Evolutionary conservation across 148 eudicot species (phyloP).

Genomic region (Drosera capensis): DNA sequence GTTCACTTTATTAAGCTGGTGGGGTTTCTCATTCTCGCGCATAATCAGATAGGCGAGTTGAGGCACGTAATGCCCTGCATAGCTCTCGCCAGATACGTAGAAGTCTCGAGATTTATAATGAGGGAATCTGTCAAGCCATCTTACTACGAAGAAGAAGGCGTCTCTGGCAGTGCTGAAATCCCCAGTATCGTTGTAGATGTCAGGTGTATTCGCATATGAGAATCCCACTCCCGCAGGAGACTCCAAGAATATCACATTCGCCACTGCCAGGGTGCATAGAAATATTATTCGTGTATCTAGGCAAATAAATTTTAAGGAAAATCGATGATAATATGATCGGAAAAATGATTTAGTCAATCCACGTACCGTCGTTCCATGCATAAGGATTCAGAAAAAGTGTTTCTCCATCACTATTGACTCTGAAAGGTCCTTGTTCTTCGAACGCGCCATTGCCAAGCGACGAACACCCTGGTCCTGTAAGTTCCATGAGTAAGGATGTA

Average conservation of each 20-base stretch:
- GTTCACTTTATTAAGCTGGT: slow-evolving; percentile 23
- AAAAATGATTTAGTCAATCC: neutral
- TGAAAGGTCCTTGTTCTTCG: slow-evolving; percentile 24
- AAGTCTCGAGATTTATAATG: slow-evolving; percentile 53
- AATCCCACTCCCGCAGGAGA: slow-evolving; percentile 54
- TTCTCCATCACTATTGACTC: slow-evolving; percentile 18
- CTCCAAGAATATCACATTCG: slow-evolving; percentile 42
- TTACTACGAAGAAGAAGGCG: slow-evolving; percentile 37
- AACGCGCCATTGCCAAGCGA: slow-evolving; percentile 26
- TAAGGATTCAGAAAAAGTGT: slow-evolving; percentile 12
- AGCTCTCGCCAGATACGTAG: slow-evolving; percentile 65
- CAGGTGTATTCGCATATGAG: slow-evolving; percentile 19
- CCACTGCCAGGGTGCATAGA: slow-evolving; percentile 14
- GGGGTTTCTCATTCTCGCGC: slow-evolving; percentile 23
- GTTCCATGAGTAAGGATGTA: too few species aligned
- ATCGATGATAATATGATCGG: neutral
- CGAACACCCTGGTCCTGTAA: slow-evolving; percentile 34
- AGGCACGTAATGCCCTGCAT: slow-evolving; percentile 75
- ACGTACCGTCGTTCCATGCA: slow-evolving; percentile 22
- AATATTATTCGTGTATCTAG: neutral
- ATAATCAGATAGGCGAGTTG: slow-evolving; percentile 64
- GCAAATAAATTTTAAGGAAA: neutral
- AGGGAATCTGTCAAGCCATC: slow-evolving; percentile 65
- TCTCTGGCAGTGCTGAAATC: too few species aligned
- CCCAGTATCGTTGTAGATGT: neutral